phyloP scores from a whole-genome alignment of 495 filamentous ascomycete genomes.

The Neurospora pannonica region DNA sequence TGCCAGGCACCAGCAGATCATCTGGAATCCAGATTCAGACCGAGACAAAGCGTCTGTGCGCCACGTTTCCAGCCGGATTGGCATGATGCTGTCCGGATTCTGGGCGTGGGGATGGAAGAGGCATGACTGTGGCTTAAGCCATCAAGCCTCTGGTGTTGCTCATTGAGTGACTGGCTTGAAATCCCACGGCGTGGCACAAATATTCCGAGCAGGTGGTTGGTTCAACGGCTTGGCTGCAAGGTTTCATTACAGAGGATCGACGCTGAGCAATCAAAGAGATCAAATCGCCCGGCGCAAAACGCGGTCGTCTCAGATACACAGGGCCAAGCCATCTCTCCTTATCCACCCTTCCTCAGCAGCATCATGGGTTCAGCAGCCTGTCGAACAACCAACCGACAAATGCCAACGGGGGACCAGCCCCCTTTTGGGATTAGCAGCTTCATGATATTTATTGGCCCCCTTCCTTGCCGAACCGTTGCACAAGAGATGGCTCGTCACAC shows the following conservation, averaged over 20 bases:
- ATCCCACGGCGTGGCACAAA: not conserved
- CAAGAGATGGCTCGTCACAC: not conserved
- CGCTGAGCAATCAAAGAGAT: constrained; percentile 11
- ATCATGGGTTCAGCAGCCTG: not conserved
- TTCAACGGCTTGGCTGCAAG: constrained; percentile 2
- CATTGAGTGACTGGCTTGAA: not conserved
- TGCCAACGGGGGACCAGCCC: not conserved
- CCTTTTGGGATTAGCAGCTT: not conserved
- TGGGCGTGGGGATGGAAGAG: not conserved
- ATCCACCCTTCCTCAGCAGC: not conserved
- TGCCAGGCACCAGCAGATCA: not conserved
- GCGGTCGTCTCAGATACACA: constrained; percentile 4
- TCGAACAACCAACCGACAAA: not conserved
- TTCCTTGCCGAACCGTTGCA: not conserved
- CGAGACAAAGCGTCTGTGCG: not conserved
- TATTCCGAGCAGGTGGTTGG: not conserved
- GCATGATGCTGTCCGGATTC: not conserved
- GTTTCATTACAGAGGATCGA: constrained; percentile 4
- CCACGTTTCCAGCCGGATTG: not conserved
- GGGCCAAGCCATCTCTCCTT: not conserved
- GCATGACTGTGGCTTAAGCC: not conserved
- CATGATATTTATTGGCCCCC: not conserved
- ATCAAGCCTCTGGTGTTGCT: not conserved
- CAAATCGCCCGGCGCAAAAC: constrained; percentile 10
- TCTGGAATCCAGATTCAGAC: not conserved